A percentile compares a stretch with the other conserved stretches of the same genome.
Evolutionary conservation across 139 green algal genomes (phyloP).

Genomic region (Asterochloris sp.): DNA sequence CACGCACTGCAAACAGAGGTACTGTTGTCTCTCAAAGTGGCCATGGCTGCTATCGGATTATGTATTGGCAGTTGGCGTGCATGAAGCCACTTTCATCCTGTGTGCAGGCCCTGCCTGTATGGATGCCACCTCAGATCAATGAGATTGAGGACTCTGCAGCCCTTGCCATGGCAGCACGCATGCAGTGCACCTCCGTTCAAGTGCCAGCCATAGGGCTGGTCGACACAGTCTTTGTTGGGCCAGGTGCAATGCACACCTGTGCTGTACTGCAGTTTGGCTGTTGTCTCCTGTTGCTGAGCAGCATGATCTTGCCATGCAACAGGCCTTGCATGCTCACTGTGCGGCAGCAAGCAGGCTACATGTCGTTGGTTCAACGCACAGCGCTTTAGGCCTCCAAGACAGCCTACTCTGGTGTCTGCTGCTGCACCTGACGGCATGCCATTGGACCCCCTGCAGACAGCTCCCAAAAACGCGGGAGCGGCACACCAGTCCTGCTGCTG

Average conservation of each 20-base stretch:
- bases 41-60: no score
- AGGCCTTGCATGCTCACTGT: background rate
- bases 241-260: background rate
- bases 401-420: background rate
- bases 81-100: no score
- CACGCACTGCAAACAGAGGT: no score
- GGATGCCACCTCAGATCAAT: background rate
- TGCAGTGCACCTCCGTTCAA: constrained; percentile 1
- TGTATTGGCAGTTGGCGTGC: no score
- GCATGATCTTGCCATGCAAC: background rate
- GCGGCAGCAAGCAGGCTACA: background rate
- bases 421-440: background rate
- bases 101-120: no score
- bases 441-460: background rate
- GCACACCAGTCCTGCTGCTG: constrained; percentile 71
- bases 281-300: background rate
- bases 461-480: background rate
- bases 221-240: background rate
- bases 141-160: constrained; percentile 7
- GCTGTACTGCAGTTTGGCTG: background rate
- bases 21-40: no score
- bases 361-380: background rate
- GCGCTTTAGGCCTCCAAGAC: background rate
- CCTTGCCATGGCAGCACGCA: constrained; percentile 2
- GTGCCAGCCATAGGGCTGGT: background rate